Evolutionary conservation across 2,329 filamentous ascomycete species (phyloP).

Genomic region (Fragosphaeria purpurea): DNA sequence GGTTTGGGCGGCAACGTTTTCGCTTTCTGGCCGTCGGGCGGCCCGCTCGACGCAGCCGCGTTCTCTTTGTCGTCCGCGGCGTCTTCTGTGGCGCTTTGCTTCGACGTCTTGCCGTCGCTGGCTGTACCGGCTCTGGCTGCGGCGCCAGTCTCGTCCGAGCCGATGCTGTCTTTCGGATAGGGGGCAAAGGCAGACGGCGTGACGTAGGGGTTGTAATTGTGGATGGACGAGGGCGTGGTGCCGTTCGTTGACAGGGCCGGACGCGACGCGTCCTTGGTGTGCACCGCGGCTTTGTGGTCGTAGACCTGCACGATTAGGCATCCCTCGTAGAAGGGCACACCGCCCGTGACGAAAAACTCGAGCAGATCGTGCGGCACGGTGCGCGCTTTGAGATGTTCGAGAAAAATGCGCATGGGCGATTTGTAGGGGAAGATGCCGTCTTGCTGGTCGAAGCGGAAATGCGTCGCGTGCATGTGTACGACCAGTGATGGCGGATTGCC

Average conservation of each 20-base stretch:
- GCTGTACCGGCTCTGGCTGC: slow-evolving; percentile 1
- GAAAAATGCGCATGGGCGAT: slow-evolving; percentile 74
- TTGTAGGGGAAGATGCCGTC: slow-evolving; percentile 88
- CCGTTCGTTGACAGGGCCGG: slow-evolving; percentile 49
- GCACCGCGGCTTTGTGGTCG: slow-evolving; percentile 62
- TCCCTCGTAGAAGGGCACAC: slow-evolving; percentile 82
- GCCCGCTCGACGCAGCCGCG: slow-evolving; percentile 41
- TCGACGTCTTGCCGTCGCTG: slow-evolving; percentile 25
- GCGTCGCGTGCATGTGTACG: slow-evolving; percentile 71
- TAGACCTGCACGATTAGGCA: slow-evolving; percentile 93
- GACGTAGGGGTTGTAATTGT: slow-evolving; percentile 83
- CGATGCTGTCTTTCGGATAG: slow-evolving; percentile 49
- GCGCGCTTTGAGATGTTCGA: slow-evolving; percentile 65
- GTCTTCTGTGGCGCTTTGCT: slow-evolving; percentile 30
- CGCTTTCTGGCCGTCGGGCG: slow-evolving; percentile 33
- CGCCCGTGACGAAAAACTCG: slow-evolving; percentile 59
- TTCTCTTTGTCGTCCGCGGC: slow-evolving; percentile 45
- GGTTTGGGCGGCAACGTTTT: slow-evolving; percentile 42
- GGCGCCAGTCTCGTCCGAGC: slow-evolving; percentile 16
- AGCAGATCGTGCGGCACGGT: slow-evolving; percentile 87
- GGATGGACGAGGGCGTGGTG: slow-evolving; percentile 67
- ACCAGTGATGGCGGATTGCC: slow-evolving; percentile 65
- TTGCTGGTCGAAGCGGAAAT: slow-evolving; percentile 90
- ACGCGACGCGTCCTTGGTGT: slow-evolving; percentile 48
- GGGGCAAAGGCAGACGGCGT: slow-evolving; percentile 81